Base-by-base conservation (phyloP, 768 basidiomycete species). In the Suillus lakei region DNA sequence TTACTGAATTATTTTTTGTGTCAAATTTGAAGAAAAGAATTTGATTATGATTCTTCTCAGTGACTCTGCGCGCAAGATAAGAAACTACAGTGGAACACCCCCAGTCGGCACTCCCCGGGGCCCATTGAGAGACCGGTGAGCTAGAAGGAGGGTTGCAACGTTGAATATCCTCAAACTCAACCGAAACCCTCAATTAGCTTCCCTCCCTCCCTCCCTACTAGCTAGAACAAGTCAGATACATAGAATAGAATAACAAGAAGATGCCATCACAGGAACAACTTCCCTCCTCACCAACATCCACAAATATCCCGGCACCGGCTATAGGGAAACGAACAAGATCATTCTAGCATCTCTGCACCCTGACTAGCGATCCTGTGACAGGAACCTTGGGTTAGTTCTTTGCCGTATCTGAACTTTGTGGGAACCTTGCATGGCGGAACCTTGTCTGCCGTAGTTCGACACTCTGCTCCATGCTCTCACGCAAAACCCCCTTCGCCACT, bases 261-360 rank as follows among this genome's bases (percentile, higher is more conserved):
- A n/a, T n/a, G n/a, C n/a, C n/a, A n/a, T n/a, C n/a, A n/a, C 64
- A 73, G 73, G 73, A 73, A 75, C 73, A n/a, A 13, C 4, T n/a
- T n/a, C n/a, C n/a, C n/a, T n/a, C n/a, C n/a, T 12, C 0, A 4
- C 23, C 23, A 70, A 72, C 67, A 64, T 1, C 3, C 41, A 44
- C 68, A 68, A 68, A 73, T 54, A 67, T 50, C 68, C 70, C 75
- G 76, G 76, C 67, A 76, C 76, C 76, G 76, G 65, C 30, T 67
- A 66, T 15, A 41, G 54, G 44, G 60, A 53, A 53, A 53, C 46
- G 53, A 59, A 59, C 39, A 59, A 30, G 5, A 5, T 10, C 58
- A 59, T 30, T 8, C 3, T 28, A 28, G 2, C 50, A 51, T 59
- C 9, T 41, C 18, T 21, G 26, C 58, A 59, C 58, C 58, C 58